Evolutionary conservation across 148 eudicot genomes (phyloP), one percentile per base, ranked within the genome.

Genomic region (Rhododendron mucronatum): DNA sequence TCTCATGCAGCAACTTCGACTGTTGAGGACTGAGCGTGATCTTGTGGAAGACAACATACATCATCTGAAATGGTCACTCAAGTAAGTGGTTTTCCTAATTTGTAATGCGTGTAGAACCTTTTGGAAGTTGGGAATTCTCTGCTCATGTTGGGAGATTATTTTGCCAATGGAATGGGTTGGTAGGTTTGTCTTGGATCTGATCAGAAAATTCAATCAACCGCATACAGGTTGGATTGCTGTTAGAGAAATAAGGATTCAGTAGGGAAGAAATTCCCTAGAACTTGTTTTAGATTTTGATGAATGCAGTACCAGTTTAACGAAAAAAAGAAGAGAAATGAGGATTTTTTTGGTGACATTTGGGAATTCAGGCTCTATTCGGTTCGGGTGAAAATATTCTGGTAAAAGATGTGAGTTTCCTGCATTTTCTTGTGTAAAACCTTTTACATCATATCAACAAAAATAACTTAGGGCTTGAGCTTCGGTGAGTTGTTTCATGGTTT

Each of bases 1-100:
- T 80, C 86, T 51, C 41, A 7, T 87, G 87, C 93, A 96, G 99
- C 90, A 93, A 93, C 98, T 94, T 86, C 94, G 92, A 84, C 88
- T 85, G 63, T 88, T 97, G 90, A 93, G 99, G 88, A 92, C 86
- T 84, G 90, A 95, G 88, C 95, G 98, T 45, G 96, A 95, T 87
- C 89, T 86, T 61, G 91, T 95, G 85, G 99, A 97, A 89, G 98
- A 95, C 91, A 85, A 91, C 63, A 91, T 94, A 65, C 98, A 97
- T 86, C 99, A 91, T 88, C 84, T 93, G 88, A 90, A 93, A 88
- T 97, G 99, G 99, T 95, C 94, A 73, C 90, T 95, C 35, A 93
- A 82, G 84, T 82, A 61, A 61, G 84, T 82, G 21, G 84, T 61
- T 61, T 37, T 82, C 82, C 57, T 39, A 21, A 57, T 20, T 51